Percentiles rank a stretch among this genome's conserved stretches.
These are phyloP conservation scores for Vaccinium myrtillus DNA, from an alignment of 148 eudicot genomes.

Conservation along the genomic window DNA sequence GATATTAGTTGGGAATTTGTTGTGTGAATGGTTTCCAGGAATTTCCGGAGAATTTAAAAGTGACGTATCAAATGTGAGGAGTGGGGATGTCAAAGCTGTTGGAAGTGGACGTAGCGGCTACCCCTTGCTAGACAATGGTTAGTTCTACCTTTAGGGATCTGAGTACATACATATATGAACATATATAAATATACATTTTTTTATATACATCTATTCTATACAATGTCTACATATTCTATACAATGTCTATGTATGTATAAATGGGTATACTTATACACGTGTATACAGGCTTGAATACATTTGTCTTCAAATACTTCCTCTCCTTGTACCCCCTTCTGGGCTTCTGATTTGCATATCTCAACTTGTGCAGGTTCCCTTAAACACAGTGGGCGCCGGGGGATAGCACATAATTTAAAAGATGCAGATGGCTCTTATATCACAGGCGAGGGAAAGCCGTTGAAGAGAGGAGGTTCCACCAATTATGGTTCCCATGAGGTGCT, in stretches of 20 bases:
- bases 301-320: neutral
- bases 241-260: no score
- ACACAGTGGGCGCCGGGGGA: slow-evolving; percentile 69
- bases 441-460: slow-evolving; percentile 50
- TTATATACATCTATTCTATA: neutral
- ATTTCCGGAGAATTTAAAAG: slow-evolving; percentile 46
- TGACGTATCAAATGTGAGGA: slow-evolving; percentile 37
- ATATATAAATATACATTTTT: neutral
- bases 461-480: slow-evolving; percentile 59
- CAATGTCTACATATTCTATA: neutral
- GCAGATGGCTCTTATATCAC: slow-evolving; percentile 39
- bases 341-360: slow-evolving; percentile 2
- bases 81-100: slow-evolving; percentile 34
- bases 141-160: slow-evolving; percentile 14
- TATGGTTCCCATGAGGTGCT: slow-evolving; percentile 78
- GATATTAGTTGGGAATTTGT: neutral
- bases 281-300: neutral
- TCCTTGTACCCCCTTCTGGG: neutral
- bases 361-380: slow-evolving; percentile 56
- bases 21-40: slow-evolving; percentile 27
- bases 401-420: slow-evolving; percentile 52
- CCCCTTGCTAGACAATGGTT: slow-evolving; percentile 52
- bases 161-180: neutral
- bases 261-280: no score
- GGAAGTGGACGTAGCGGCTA: slow-evolving; percentile 45